phyloP scores from a whole-genome alignment of 805 yeast species.

The Sungouiella blattae region DNA sequence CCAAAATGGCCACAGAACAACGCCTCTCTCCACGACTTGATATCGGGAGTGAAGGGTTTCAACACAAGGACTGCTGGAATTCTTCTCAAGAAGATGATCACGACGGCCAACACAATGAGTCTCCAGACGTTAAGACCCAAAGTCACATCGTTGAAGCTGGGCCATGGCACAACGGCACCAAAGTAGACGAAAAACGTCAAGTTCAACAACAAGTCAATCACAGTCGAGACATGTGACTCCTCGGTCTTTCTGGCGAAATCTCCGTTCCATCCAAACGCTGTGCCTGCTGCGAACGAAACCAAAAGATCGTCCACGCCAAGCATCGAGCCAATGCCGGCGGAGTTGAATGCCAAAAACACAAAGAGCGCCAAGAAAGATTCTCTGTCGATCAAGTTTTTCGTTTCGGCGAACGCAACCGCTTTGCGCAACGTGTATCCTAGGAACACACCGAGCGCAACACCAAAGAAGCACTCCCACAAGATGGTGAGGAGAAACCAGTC shows the following conservation, averaged over 20 bases:
- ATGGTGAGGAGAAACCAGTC: slow-evolving; percentile 79
- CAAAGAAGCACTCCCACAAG: slow-evolving; percentile 78
- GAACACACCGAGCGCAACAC: slow-evolving; percentile 66
- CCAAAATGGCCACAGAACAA: slow-evolving; percentile 94
- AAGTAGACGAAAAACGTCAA: slow-evolving; percentile 85
- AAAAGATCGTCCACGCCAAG: slow-evolving; percentile 86
- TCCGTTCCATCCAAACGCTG: slow-evolving; percentile 93
- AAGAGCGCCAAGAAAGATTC: slow-evolving; percentile 87
- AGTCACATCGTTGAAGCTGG: slow-evolving; percentile 56
- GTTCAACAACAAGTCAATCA: slow-evolving; percentile 80
- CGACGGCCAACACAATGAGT: slow-evolving; percentile 67
- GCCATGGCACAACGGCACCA: slow-evolving; percentile 91
- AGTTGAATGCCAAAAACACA: slow-evolving; percentile 73
- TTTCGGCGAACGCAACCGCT: slow-evolving; percentile 71
- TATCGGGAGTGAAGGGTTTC: slow-evolving; percentile 80
- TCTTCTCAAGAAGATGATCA: slow-evolving; percentile 71
- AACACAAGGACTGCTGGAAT: slow-evolving; percentile 75
- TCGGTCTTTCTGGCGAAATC: slow-evolving; percentile 80
- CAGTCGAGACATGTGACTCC: slow-evolving; percentile 83
- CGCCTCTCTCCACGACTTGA: slow-evolving; percentile 91
- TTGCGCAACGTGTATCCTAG: slow-evolving; percentile 73
- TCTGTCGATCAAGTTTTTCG: slow-evolving; percentile 67
- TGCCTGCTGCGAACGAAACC: slow-evolving; percentile 89
- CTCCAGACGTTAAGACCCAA: slow-evolving; percentile 79
- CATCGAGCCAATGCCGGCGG: slow-evolving; percentile 87